phyloP scores from a whole-genome alignment of 345 rosid genomes.

The Lumnitzera littorea region DNA sequence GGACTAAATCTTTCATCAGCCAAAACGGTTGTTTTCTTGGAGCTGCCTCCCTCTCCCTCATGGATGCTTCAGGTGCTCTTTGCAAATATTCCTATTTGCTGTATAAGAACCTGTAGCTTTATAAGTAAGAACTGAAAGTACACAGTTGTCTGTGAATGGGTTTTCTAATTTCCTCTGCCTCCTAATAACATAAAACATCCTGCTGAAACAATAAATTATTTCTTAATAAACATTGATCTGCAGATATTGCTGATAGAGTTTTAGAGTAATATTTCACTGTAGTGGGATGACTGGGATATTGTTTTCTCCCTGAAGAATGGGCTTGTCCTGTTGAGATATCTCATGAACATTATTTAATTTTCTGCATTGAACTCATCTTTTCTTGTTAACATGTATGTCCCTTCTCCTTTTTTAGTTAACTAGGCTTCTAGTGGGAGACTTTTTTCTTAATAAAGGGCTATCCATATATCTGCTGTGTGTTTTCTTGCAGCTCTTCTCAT shows the following conservation, averaged over 20 bases:
- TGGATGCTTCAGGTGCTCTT: slow-evolving; percentile 79
- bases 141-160: no score
- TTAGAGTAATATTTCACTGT: no score
- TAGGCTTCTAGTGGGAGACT: background rate
- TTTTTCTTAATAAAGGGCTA: background rate
- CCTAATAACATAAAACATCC: no score
- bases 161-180: background rate
- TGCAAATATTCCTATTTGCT: background rate
- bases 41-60: slow-evolving; percentile 81
- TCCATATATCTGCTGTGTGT: background rate
- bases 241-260: no score
- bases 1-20: slow-evolving; percentile 95
- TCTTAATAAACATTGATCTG: no score
- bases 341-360: no score
- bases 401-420: background rate
- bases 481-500: background rate
- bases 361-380: no score
- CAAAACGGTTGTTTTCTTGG: slow-evolving; percentile 79
- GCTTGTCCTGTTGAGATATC: no score
- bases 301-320: no score
- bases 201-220: no score
- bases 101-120: background rate
- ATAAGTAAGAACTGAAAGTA: background rate
- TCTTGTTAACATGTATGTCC: background rate
- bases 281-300: no score